phyloP scores from a whole-genome alignment of 805 yeast genomes.

The Teunomyces cretensis region DNA sequence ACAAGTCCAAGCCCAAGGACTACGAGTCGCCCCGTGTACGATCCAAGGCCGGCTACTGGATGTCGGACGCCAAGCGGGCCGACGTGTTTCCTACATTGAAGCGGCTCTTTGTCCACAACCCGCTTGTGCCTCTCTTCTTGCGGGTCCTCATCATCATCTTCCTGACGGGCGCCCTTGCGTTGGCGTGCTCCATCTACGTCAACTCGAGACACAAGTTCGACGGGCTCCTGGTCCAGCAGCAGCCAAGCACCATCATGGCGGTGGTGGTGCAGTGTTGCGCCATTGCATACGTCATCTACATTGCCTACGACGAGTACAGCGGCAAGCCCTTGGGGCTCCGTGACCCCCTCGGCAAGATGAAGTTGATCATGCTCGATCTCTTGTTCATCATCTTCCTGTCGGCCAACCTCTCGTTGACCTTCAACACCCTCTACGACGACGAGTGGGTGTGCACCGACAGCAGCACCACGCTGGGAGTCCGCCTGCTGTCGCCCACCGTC shows the following conservation, averaged over 20 bases:
- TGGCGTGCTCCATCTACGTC: conserved; percentile 61
- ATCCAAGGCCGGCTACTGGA: conserved; percentile 67
- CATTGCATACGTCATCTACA: conserved; percentile 70
- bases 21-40: conserved; percentile 26
- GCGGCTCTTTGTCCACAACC: conserved; percentile 65
- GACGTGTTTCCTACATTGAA: conserved; percentile 63
- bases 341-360: conserved; percentile 78
- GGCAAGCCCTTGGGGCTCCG: conserved; percentile 92
- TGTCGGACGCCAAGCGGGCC: conserved; percentile 59
- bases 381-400: conserved; percentile 85
- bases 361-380: conserved; percentile 77
- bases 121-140: conserved; percentile 76
- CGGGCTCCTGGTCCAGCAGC: conserved; percentile 53
- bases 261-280: conserved; percentile 81
- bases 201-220: conserved; percentile 35
- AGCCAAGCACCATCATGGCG: conserved; percentile 92
- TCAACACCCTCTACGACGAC: conserved; percentile 75
- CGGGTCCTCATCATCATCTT: conserved; percentile 52
- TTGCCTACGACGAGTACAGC: conserved; percentile 86
- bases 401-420: conserved; percentile 83
- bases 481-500: conserved; percentile 32
- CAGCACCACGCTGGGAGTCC: conserved; percentile 4
- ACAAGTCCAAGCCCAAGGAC: not conserved
- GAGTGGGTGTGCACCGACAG: conserved; percentile 67
- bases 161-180: conserved; percentile 65